phyloP scores from a whole-genome alignment of 2,329 filamentous ascomycete genomes.

The Chlorencoelia australis region DNA sequence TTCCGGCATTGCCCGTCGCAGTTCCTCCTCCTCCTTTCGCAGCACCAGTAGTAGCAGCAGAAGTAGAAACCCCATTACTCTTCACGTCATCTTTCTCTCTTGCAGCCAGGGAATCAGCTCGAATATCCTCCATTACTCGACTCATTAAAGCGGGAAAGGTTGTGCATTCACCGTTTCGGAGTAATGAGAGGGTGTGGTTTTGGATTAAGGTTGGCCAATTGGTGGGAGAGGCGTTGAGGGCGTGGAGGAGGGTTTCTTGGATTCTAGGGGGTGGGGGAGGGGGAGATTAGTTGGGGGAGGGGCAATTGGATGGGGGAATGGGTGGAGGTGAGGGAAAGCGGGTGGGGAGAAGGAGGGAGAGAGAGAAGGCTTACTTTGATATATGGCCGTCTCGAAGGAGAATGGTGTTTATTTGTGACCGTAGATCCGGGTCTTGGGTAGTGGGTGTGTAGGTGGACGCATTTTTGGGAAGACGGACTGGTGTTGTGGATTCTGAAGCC shows the following conservation, averaged over 20 bases:
- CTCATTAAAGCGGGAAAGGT: conserved; percentile 52
- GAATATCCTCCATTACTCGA: conserved; percentile 51
- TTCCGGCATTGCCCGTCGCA: conserved; percentile 7
- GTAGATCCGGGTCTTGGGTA: conserved; percentile 50
- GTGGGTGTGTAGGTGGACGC: conserved; percentile 48
- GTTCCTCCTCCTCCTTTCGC: conserved; percentile 6
- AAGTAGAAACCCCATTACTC: not conserved
- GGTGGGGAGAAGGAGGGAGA: conserved; percentile 2
- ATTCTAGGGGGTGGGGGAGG: conserved; percentile 36
- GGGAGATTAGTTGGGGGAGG: conserved; percentile 1
- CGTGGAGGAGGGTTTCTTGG: conserved; percentile 53
- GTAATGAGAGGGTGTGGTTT: conserved; percentile 47
- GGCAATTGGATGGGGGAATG: conserved; percentile 6
- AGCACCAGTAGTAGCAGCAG: not conserved
- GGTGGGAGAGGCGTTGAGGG: conserved; percentile 45
- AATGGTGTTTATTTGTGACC: conserved; percentile 51
- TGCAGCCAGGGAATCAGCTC: conserved; percentile 14
- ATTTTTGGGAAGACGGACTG: conserved; percentile 47
- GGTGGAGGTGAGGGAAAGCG: conserved; percentile 1
- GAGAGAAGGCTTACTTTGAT: conserved; percentile 37
- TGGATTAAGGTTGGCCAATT: conserved; percentile 56
- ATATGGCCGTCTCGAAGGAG: conserved; percentile 50
- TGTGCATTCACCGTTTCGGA: conserved; percentile 48
- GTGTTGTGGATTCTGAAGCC: conserved; percentile 31
- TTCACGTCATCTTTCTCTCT: not conserved